phyloP scores from a whole-genome alignment of 2,329 filamentous ascomycete genomes.

The Chaetomium strumarium region DNA sequence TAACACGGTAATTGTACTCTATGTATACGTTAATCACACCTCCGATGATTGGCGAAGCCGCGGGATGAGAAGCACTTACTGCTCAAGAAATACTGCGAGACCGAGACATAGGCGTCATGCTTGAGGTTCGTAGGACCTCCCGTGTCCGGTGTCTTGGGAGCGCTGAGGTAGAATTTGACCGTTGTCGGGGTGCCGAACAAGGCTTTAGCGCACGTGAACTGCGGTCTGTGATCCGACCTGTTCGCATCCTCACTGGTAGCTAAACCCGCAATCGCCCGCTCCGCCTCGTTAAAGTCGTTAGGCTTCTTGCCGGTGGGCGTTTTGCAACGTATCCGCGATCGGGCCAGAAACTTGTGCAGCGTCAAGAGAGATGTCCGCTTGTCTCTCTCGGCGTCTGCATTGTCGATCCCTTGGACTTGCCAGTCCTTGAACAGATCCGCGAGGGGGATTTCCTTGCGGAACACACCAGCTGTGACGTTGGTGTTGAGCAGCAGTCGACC shows the following conservation, averaged over 20 bases:
- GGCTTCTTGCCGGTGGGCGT: slow-evolving; percentile 30
- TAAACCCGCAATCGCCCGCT: slow-evolving; percentile 28
- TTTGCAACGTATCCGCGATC: slow-evolving; percentile 33
- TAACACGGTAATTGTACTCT: slow-evolving; percentile 33
- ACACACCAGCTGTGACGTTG: slow-evolving; percentile 50
- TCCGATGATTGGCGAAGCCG: neutral
- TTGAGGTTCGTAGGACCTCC: slow-evolving; percentile 21
- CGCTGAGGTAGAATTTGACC: slow-evolving; percentile 29
- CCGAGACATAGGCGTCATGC: slow-evolving; percentile 28
- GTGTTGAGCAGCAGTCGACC: slow-evolving; percentile 49
- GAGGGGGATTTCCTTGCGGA: slow-evolving; percentile 37
- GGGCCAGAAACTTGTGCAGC: slow-evolving; percentile 35
- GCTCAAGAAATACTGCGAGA: slow-evolving; percentile 40
- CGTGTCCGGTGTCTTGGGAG: slow-evolving; percentile 17
- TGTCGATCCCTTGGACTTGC: neutral
- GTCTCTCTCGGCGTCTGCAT: neutral
- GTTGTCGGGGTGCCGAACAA: slow-evolving; percentile 22
- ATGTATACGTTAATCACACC: neutral
- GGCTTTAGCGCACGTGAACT: neutral
- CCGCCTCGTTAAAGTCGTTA: slow-evolving; percentile 27
- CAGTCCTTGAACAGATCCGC: slow-evolving; percentile 27
- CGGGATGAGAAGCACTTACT: slow-evolving; percentile 31
- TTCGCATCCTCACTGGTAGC: slow-evolving; percentile 15
- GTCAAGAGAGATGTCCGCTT: slow-evolving; percentile 24
- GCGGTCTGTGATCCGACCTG: neutral